Percentiles rank a stretch among this genome's conserved stretches.
Conservation (phyloP, 345 rosid genomes). For the Alliaria petiolata region DNA sequence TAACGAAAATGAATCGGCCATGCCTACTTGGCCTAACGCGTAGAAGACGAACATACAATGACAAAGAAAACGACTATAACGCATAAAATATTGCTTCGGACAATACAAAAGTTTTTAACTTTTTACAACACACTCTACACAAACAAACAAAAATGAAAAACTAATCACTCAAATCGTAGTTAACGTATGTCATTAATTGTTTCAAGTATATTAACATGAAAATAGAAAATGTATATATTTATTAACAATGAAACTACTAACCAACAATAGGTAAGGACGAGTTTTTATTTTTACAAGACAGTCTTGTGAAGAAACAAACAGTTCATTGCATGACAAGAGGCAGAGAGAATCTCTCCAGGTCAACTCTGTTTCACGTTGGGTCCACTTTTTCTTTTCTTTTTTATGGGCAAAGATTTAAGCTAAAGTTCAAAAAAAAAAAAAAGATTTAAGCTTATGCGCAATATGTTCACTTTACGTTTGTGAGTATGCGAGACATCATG, state of each 20-base stretch:
- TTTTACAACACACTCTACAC: neutral
- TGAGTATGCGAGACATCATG: neutral
- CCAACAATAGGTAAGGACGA: neutral
- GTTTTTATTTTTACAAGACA: neutral
- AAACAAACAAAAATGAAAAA: neutral
- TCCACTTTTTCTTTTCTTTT: neutral
- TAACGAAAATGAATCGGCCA: conserved; percentile 7
- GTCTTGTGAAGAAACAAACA: neutral
- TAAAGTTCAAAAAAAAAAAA: too few species aligned
- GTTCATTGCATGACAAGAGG: conserved; percentile 1
- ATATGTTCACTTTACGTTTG: neutral
- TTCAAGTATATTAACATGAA: neutral
- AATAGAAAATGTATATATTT: too few species aligned
- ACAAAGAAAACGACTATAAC: neutral
- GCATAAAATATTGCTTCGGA: neutral
- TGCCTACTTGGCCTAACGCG: conserved; percentile 19
- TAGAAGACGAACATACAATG: conserved; percentile 15
- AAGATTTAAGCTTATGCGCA: neutral
- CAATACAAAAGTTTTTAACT: neutral
- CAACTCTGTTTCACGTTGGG: neutral
- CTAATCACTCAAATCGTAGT: neutral
- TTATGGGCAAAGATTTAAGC: too few species aligned
- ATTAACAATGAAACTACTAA: neutral
- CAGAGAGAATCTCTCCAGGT: conserved; percentile 4
- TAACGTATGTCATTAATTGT: neutral